phyloP scores from a whole-genome alignment of 768 basidiomycete genomes.

The Phylloporus arenicola region DNA sequence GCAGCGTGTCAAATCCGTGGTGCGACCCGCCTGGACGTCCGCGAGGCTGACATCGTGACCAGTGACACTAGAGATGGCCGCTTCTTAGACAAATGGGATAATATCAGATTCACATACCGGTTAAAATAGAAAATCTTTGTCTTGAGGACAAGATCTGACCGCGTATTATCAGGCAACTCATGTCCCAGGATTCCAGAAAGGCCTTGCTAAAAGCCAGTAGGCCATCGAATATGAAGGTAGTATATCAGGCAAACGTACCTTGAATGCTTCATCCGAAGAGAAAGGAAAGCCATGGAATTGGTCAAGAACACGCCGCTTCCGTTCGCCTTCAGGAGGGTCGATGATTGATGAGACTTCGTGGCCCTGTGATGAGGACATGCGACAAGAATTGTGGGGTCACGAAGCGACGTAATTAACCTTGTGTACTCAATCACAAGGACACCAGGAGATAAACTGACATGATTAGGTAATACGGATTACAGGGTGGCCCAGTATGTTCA shows the following conservation, averaged over 20 bases:
- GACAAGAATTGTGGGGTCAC: not conserved
- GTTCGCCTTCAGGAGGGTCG: conserved; percentile 11
- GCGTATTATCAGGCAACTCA: conserved; percentile 35
- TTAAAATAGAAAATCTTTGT: conserved; percentile 74
- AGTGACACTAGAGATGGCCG: conserved; percentile 30
- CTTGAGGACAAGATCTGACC: conserved; percentile 45
- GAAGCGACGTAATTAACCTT: conserved; percentile 13
- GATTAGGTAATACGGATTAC: not conserved
- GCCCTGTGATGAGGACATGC: conserved; percentile 19
- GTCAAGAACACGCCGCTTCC: conserved; percentile 17
- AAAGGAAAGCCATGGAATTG: conserved; percentile 48
- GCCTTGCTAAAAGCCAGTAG: conserved; percentile 48
- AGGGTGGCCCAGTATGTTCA: not conserved
- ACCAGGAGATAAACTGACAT: not conserved
- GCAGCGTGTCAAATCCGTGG: conserved; percentile 10
- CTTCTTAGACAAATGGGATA: conserved; percentile 22
- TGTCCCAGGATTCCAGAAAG: conserved; percentile 50
- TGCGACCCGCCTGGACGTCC: conserved; percentile 15
- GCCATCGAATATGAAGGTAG: not conserved
- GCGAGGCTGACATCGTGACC: conserved; percentile 27
- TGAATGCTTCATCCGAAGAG: conserved; percentile 50
- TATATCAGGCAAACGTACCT: conserved; percentile 38
- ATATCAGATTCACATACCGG: conserved; percentile 32
- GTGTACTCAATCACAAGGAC: not conserved
- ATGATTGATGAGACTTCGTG: conserved; percentile 4